Evolutionary conservation across 768 basidiomycete species (phyloP).

Genomic region (Pleurotus tuber-regium): DNA sequence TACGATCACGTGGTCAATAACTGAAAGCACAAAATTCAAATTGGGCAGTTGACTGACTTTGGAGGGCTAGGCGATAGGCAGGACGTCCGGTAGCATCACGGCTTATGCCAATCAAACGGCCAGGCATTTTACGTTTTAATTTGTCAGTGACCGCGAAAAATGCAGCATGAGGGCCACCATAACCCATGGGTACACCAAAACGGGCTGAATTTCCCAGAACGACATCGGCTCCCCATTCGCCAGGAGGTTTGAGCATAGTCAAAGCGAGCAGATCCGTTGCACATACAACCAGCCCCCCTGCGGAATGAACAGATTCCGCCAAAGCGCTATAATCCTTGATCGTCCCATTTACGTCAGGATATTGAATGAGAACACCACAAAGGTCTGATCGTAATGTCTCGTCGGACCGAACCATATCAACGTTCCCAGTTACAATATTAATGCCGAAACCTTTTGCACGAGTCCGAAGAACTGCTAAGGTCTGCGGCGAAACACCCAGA

Average conservation of each 20-base stretch:
- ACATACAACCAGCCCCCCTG: conserved; percentile 80
- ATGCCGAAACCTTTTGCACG: conserved; percentile 95
- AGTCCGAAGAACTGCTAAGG: conserved; percentile 82
- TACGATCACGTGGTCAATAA: conserved; percentile 7
- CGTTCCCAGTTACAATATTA: conserved; percentile 70
- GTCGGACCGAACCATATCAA: conserved; percentile 46
- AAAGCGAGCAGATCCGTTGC: conserved; percentile 93
- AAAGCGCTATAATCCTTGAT: conserved; percentile 72
- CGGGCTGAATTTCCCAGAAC: conserved; percentile 94
- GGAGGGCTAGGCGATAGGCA: conserved; percentile 90
- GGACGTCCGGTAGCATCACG: conserved; percentile 80
- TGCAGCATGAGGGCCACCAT: conserved; percentile 95
- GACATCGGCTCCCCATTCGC: conserved; percentile 98
- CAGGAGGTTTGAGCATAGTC: conserved; percentile 90
- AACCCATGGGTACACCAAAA: conserved; percentile 96
- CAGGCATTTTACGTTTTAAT: conserved; percentile 98
- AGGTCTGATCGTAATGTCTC: conserved; percentile 56
- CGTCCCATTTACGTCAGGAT: conserved; percentile 86
- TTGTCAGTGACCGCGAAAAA: conserved; percentile 94
- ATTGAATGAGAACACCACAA: conserved; percentile 90
- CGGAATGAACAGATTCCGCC: conserved; percentile 63
- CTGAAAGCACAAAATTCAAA: not conserved
- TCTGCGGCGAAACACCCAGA: conserved; percentile 81
- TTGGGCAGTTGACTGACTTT: conserved; percentile 61
- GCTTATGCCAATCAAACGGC: conserved; percentile 88